Evolutionary conservation across 2,329 filamentous ascomycete genomes (phyloP), one percentile per base, ranked within the genome.

Genomic region (Claviceps purpurea): DNA sequence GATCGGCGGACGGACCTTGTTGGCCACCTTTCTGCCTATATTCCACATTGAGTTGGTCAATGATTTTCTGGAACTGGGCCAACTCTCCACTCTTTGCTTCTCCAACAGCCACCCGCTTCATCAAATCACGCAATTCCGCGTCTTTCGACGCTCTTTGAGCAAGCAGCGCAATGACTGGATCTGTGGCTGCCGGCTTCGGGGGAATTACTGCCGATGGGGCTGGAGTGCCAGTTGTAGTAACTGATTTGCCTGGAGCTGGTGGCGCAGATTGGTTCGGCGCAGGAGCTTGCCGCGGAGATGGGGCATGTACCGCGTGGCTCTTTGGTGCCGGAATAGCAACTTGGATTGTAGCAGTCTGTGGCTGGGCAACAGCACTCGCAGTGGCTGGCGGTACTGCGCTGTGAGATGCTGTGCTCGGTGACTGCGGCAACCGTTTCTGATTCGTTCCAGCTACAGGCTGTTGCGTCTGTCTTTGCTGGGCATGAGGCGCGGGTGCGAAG

Each of bases 21-120:
- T 74, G 70, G 0, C 69, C 70, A 7, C 74, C 74, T 41, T 70
- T 77, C 42, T 69, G 73, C 58, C 74, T 76, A 58, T 77, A 77
- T 55, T 81, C 77, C 0, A 67, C 67, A 2, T 84, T 89, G 52
- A 93, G 77, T 62, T 89, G 82, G 60, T 89, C 85, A 56, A 93
- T 93, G 43, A 93, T 87, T 48, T 75, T 76, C 63, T 93, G 87
- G 59, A 93, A 93, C 56, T 82, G 79, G 47, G 81, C 80, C 13
- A 93, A 69, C 63, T 93, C 85, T 14, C 81, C 77, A 40, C 80
- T 77, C 13, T 78, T 81, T 0, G 87, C 87, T 58, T 84, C 77
- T 1, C 87, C 87, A 30, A 83, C 81, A 0, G 87, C 87, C 0
- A 93, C 87, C 50, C 87, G 80, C 64, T 88, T 88, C 87, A 93